A percentile compares a stretch with the other conserved stretches of the same genome.
Evolutionary conservation across 371 early-diverging fungal genomes (phyloP).

Genomic region (Lichtheimia corymbifera): DNA sequence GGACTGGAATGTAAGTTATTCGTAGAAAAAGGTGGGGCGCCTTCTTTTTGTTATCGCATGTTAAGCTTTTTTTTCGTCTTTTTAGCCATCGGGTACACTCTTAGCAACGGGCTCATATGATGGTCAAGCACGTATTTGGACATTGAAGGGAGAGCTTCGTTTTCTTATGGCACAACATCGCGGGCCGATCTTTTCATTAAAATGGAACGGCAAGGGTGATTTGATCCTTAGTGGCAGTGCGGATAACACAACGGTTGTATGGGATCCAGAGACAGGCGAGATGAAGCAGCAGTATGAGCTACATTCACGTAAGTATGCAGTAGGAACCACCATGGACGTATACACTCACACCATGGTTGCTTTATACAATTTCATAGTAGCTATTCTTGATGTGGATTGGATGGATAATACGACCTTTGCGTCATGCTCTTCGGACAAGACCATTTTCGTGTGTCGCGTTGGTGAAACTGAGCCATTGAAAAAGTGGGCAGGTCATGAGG

Average conservation of each 20-base stretch:
- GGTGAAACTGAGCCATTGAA: conserved; percentile 66
- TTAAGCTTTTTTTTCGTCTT: background rate
- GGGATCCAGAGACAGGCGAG: conserved; percentile 83
- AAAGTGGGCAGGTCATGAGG: conserved; percentile 78
- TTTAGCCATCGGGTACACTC: conserved; percentile 74
- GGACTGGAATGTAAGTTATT: conserved; percentile 85
- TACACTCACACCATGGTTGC: no score
- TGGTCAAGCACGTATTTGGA: conserved; percentile 89
- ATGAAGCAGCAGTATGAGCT: conserved; percentile 76
- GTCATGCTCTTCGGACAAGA: conserved; percentile 84
- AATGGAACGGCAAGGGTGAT: conserved; percentile 85
- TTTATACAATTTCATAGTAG: conserved; percentile 33
- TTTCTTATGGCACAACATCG: conserved; percentile 71
- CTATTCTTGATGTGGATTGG: conserved; percentile 93
- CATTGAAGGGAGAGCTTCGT: conserved; percentile 71
- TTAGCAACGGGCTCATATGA: conserved; percentile 93
- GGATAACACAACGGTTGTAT: conserved; percentile 82
- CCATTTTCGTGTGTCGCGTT: conserved; percentile 79
- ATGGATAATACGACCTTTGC: conserved; percentile 89
- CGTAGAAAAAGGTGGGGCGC: background rate
- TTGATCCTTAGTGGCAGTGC: conserved; percentile 79
- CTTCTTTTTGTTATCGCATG: background rate
- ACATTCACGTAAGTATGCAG: conserved; percentile 63
- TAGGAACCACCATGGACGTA: no score
- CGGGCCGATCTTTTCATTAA: conserved; percentile 85